These are phyloP conservation scores for Theobroma cacao DNA, from an alignment of 345 rosid species.

Conservation along the genomic window DNA sequence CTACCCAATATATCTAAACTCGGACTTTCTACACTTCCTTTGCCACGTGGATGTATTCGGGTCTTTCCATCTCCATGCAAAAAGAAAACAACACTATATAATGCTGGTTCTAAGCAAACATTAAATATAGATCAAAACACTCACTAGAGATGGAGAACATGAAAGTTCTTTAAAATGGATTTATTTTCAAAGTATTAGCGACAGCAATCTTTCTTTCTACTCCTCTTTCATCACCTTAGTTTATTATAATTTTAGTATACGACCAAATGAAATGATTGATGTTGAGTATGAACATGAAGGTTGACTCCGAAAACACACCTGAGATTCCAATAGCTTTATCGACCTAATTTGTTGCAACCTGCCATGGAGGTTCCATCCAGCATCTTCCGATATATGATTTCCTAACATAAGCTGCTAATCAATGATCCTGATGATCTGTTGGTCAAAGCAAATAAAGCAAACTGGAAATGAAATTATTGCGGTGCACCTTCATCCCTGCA, in stretches of 20 bases:
- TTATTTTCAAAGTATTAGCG: not conserved
- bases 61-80: conserved; percentile 34
- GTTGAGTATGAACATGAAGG: conserved; percentile 8
- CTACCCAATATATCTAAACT: conserved; percentile 77
- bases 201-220: not conserved
- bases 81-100: conserved; percentile 5
- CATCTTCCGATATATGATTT: conserved; percentile 4
- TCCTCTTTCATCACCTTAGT: not conserved
- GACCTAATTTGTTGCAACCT: not conserved
- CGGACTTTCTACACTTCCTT: conserved; percentile 50
- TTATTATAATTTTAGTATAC: not conserved
- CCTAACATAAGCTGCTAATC: not conserved
- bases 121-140: not conserved
- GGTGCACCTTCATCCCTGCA: not conserved
- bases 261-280: not conserved
- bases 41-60: conserved; percentile 32
- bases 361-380: conserved; percentile 5
- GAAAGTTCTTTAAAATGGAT: not conserved
- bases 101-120: not conserved
- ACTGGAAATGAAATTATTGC: not conserved
- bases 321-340: not conserved
- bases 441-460: not conserved
- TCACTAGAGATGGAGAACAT: not conserved
- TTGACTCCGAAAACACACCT: conserved; percentile 10
- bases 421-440: not conserved